Conservation (phyloP, 2,329 filamentous ascomycete genomes). For the Clarireedia hainanense region DNA sequence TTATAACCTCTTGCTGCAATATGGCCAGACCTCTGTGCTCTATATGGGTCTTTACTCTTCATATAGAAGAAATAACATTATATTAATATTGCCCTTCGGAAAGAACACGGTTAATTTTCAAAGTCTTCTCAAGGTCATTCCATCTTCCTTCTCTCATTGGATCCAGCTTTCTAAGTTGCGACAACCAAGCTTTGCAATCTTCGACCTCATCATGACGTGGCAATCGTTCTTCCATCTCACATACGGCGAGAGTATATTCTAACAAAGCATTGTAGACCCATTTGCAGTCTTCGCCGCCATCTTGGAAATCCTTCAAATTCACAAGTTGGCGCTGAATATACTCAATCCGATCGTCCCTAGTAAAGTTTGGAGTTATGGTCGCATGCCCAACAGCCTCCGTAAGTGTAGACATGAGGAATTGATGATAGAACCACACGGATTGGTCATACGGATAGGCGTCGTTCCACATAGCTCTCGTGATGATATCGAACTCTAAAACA, state of each 20-base stretch:
- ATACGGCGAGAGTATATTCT: constrained; percentile 59
- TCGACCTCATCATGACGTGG: constrained; percentile 34
- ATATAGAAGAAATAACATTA: background rate
- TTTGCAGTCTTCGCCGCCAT: constrained; percentile 65
- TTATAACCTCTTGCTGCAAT: background rate
- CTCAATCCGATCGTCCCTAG: constrained; percentile 48
- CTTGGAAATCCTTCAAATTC: constrained; percentile 59
- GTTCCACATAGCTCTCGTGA: constrained; percentile 59
- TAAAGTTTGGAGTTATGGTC: constrained; percentile 58
- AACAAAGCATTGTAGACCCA: constrained; percentile 87
- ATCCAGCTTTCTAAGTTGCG: constrained; percentile 27
- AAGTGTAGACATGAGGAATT: constrained; percentile 70
- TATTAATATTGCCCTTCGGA: background rate
- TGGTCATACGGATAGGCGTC: constrained; percentile 88
- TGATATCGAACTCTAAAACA: constrained; percentile 60
- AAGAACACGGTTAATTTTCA: background rate
- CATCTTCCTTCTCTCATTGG: constrained; percentile 29
- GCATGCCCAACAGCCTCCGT: constrained; percentile 40
- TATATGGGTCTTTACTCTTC: background rate
- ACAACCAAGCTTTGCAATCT: constrained; percentile 25
- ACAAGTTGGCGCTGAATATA: constrained; percentile 66
- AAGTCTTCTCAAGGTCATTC: constrained; percentile 24
- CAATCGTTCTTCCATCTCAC: constrained; percentile 40
- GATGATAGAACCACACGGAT: constrained; percentile 95
- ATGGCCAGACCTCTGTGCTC: background rate